These are phyloP conservation scores for Giardia duodenalis DNA, from an alignment of 208 protist species.

Conservation along the genomic window DNA sequence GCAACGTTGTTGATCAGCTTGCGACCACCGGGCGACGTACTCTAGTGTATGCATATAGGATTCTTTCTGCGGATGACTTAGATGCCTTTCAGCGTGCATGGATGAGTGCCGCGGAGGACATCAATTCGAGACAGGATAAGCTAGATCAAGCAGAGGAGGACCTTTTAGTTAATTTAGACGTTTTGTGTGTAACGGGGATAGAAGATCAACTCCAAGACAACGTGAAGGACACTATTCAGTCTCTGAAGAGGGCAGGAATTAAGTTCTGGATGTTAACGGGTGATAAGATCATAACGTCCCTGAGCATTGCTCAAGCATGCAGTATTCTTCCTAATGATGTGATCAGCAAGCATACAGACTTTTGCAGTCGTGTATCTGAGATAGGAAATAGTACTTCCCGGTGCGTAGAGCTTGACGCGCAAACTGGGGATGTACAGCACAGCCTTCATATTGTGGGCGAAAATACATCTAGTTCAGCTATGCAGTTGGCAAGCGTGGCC, in stretches of 20 bases:
- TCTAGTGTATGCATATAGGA: not conserved
- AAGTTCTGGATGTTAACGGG: slow-evolving; percentile 93
- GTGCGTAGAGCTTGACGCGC: not conserved
- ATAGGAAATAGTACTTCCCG: not conserved
- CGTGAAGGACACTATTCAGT: slow-evolving; percentile 69
- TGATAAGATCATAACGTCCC: slow-evolving; percentile 84
- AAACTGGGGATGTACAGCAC: not conserved
- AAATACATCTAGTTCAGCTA: not conserved
- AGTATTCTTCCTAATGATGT: slow-evolving; percentile 61
- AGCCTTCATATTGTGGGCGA: not conserved
- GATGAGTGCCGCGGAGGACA: not conserved
- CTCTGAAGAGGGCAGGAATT: slow-evolving; percentile 78
- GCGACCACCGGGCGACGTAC: not conserved
- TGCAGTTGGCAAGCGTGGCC: not conserved
- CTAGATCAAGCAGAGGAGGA: not conserved
- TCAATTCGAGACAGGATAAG: not conserved
- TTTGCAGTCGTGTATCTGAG: not conserved
- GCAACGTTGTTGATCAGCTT: not conserved
- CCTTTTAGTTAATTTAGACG: slow-evolving; percentile 48
- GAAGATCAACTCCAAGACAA: slow-evolving; percentile 85
- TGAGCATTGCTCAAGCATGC: slow-evolving; percentile 72
- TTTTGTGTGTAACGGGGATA: slow-evolving; percentile 77
- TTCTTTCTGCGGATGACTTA: not conserved
- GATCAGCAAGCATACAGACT: not conserved
- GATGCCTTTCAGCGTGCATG: not conserved